Base-by-base conservation (phyloP, 306 rosid species). In the Comarum palustre region DNA sequence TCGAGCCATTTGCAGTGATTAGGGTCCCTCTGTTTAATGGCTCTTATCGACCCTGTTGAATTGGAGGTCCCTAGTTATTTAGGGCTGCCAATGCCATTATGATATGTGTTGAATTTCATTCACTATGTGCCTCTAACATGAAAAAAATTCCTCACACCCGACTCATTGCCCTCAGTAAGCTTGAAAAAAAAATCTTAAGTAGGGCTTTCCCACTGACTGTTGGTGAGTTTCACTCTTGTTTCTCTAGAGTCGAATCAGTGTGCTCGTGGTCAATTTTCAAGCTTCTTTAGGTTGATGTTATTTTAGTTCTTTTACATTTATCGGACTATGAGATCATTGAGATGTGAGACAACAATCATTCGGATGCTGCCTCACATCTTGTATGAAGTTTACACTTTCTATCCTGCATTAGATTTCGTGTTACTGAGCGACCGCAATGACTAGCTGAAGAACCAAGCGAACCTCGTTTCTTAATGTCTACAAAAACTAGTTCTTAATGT, bases 1-100 rank as follows among this genome's bases (percentile, higher is more conserved):
- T 64, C 69, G 55, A 75, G 55, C 62, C 36, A 64, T n/a, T 71
- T 29, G 57, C 77, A 50, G 51, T 17, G 4, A 20, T 27, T 15
- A 3, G 48, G 75, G 69, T 63, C 82, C 78, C 72, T 70, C 27
- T 9, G 46, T 69, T 81, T 73, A 42, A 77, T 63, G 59, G 41
- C 54, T 63, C 64, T 58, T 62, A 73, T 72, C 67, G 51, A 41
- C 32, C 69, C 50, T 8, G 75, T 24, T 47, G 52, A 15, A 34
- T 65, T 32, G 38, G 81, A 38, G 78, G 81, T 59, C 80, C 74
- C 45, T 46, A 45, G 9, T 52, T 15, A 70, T 43, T 62, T 66
- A 65, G 51, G 17, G 52, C 32, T 11, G n/a, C 10, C 36, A 14
- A 42, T 41, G 2, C 58, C 54, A 71, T 43, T 57, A 57, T 25